Evolutionary conservation across 768 basidiomycete species (phyloP).

Genomic region (Suillus fuscotomentosus): DNA sequence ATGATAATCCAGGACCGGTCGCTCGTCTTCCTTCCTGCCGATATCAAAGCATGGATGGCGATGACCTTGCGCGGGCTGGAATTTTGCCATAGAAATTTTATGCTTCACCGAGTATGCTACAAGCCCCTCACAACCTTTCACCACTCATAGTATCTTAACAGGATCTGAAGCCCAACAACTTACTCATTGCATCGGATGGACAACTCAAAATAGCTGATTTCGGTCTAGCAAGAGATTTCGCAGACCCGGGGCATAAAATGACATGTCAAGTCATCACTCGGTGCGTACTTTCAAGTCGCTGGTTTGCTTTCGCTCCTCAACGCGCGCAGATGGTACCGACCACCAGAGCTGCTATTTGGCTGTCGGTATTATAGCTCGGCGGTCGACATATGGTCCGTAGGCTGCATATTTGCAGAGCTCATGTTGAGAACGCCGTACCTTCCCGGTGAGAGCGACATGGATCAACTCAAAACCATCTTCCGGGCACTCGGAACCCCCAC

Average conservation of each 20-base stretch:
- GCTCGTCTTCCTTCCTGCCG: constrained; percentile 89
- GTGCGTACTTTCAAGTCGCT: constrained; percentile 41
- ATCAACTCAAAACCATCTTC: constrained; percentile 93
- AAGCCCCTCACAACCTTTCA: background rate
- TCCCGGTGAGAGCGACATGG: constrained; percentile 94
- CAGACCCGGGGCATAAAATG: constrained; percentile 95
- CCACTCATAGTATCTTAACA: constrained; percentile 29
- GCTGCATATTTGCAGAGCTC: constrained; percentile 96
- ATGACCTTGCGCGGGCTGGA: constrained; percentile 98
- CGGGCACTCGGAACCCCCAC: constrained; percentile 94
- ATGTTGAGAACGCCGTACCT: constrained; percentile 96
- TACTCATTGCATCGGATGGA: constrained; percentile 88
- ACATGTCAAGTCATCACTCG: constrained; percentile 97
- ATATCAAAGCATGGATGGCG: constrained; percentile 98
- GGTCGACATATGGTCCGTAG: constrained; percentile 97
- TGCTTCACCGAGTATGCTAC: constrained; percentile 81
- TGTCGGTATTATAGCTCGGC: constrained; percentile 87
- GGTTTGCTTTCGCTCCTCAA: constrained; percentile 5
- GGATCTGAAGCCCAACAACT: constrained; percentile 99
- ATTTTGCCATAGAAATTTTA: constrained; percentile 93
- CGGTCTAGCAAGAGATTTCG: constrained; percentile 95
- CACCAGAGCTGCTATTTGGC: constrained; percentile 92
- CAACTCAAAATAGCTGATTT: constrained; percentile 98
- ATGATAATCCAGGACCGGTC: constrained; percentile 93
- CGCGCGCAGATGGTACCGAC: constrained; percentile 91